These are phyloP conservation scores for Candida piceae DNA, from an alignment of 805 yeast genomes.

Conservation along the genomic window DNA sequence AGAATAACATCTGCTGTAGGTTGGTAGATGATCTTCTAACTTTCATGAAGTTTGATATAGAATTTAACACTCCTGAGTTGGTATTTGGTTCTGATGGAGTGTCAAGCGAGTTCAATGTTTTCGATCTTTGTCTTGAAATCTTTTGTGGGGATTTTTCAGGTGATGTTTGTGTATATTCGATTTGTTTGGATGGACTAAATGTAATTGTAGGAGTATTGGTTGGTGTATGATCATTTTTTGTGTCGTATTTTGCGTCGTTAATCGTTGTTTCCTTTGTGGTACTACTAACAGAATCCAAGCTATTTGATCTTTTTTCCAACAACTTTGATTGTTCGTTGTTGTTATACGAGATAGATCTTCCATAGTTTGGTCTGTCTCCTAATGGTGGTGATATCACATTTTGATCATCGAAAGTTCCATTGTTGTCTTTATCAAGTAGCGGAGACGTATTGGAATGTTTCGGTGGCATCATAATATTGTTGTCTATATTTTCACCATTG, in stretches of 20 bases:
- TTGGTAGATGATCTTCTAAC: constrained; percentile 10
- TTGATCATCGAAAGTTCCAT: background rate
- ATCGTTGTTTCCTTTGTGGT: no score
- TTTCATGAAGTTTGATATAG: constrained; percentile 28
- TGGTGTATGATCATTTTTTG: no score
- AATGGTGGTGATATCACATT: constrained; percentile 1
- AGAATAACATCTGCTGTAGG: constrained; percentile 1
- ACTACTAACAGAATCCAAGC: constrained; percentile 4
- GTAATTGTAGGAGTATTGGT: no score
- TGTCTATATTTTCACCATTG: background rate
- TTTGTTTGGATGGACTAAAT: no score
- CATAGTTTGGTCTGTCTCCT: constrained; percentile 12
- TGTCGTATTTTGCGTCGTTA: no score
- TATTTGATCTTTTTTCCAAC: background rate
- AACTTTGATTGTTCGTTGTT: constrained; percentile 7
- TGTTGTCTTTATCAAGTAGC: background rate
- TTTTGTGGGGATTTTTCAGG: constrained; percentile 4
- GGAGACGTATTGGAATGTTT: background rate
- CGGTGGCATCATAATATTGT: background rate
- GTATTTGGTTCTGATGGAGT: constrained; percentile 7
- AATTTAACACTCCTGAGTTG: constrained; percentile 23
- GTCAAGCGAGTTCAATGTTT: constrained; percentile 27
- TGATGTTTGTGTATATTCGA: background rate
- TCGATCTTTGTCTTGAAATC: constrained; percentile 28
- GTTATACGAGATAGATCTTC: constrained; percentile 17